Conservation (phyloP, 2,329 filamentous ascomycete genomes). For the Aspergillus carbonarius region DNA sequence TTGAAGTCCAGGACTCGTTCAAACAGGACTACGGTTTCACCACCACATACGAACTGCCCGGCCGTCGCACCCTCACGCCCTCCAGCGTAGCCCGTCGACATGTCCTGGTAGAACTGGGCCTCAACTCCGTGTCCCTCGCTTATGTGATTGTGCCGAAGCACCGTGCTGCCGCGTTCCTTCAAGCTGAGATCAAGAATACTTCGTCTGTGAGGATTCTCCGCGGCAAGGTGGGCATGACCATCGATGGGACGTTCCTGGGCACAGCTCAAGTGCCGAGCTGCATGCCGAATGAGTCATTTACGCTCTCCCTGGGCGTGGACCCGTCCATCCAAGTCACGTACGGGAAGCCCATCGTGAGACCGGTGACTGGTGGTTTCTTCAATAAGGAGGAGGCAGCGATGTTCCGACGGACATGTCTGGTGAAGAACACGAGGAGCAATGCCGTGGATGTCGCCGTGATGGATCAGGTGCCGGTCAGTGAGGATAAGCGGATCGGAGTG, state of each 20-base stretch:
- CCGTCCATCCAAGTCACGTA: conserved; percentile 33
- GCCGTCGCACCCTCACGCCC: conserved; percentile 37
- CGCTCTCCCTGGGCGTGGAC: conserved; percentile 35
- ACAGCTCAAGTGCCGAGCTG: conserved; percentile 25
- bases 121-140: conserved; percentile 35
- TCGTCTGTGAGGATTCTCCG: conserved; percentile 31
- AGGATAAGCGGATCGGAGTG: conserved; percentile 32
- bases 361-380: conserved; percentile 28
- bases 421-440: conserved; percentile 33
- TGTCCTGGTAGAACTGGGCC: conserved; percentile 39
- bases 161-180: conserved; percentile 41
- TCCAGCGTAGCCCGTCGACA: conserved; percentile 37
- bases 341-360: conserved; percentile 28
- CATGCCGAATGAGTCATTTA: conserved; percentile 28
- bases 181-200: conserved; percentile 41
- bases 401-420: conserved; percentile 30
- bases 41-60: conserved; percentile 42
- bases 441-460: conserved; percentile 28
- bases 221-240: conserved; percentile 27
- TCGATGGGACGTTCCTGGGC: conserved; percentile 34
- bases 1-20: conserved; percentile 32
- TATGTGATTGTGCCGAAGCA: conserved; percentile 43
- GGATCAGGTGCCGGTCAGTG: conserved; percentile 35
- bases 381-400: conserved; percentile 31
- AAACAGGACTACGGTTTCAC: conserved; percentile 45